Percentiles rank a stretch among this genome's conserved stretches.
Evolutionary conservation across 495 filamentous ascomycete genomes (phyloP).

Genomic region (Penicillium manginii): DNA sequence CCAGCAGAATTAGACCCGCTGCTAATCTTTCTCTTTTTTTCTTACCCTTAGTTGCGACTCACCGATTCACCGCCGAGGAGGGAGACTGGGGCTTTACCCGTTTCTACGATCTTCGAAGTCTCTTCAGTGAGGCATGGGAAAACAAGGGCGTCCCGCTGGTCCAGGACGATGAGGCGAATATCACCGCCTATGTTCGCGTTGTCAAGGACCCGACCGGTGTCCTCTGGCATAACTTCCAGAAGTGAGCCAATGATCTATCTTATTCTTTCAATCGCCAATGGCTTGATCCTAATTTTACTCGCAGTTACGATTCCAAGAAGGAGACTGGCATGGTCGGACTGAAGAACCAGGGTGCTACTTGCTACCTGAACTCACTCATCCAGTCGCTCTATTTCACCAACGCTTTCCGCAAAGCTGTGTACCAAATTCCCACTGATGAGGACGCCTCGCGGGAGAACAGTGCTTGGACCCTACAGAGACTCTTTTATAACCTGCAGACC

Average conservation of each 20-base stretch:
- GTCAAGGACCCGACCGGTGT: slow-evolving; percentile 98
- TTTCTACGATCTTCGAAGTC: slow-evolving; percentile 81
- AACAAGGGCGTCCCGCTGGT: slow-evolving; percentile 73
- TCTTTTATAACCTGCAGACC: slow-evolving; percentile 94
- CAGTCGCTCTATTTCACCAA: slow-evolving; percentile 98
- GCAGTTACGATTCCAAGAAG: slow-evolving; percentile 94
- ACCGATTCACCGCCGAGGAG: slow-evolving; percentile 93
- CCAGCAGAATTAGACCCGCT: neutral
- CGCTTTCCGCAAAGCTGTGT: slow-evolving; percentile 93
- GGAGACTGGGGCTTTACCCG: slow-evolving; percentile 99
- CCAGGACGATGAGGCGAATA: slow-evolving; percentile 81
- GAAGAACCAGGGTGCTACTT: slow-evolving; percentile 97
- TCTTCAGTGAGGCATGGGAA: slow-evolving; percentile 76
- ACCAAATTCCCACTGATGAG: slow-evolving; percentile 89
- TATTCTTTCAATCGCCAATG: neutral
- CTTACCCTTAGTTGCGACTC: slow-evolving; percentile 60
- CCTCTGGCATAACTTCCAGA: slow-evolving; percentile 98
- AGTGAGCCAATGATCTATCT: slow-evolving; percentile 53
- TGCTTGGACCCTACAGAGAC: slow-evolving; percentile 88
- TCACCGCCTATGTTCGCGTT: slow-evolving; percentile 91
- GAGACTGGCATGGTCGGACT: slow-evolving; percentile 97
- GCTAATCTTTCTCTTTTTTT: neutral
- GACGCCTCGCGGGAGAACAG: slow-evolving; percentile 83
- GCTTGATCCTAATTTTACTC: neutral
- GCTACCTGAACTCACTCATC: slow-evolving; percentile 95